Evolutionary conservation across 2,329 filamentous ascomycete genomes (phyloP), one percentile per base, ranked within the genome.

Genomic region (Nemania serpens): DNA sequence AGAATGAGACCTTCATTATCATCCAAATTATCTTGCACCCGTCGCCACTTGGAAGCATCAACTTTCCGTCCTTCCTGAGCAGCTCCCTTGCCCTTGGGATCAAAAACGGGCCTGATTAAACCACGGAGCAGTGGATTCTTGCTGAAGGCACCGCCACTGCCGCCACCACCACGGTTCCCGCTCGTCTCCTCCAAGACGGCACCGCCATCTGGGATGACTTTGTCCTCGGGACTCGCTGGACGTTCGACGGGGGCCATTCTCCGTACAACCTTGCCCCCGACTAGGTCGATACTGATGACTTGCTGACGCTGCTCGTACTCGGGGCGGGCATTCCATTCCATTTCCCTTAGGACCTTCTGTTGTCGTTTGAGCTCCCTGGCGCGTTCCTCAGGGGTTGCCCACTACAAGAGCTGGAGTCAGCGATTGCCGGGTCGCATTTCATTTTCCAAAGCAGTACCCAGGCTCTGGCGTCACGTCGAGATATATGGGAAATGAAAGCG

Each of bases 221-320:
- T 76, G 4, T 79, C 78, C 7, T 80, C 79, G 0, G 87, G 87
- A 6, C 81, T 84, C 3, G 77, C 77, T 3, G 84, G 85, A 48
- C 83, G 78, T 63, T 89, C 87, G 18, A 84, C 75, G 4, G 87
- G 83, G 15, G 84, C 85, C 84, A 91, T 91, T 68, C 85, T 85
- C 61, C 84, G 86, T 4, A 95, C 87, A 2, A 96, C 86, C 69
- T 89, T 93, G 17, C 89, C 88, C 0, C 88, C 89, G 9, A 88
- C 87, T 0, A 97, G 78, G 73, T 97, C 92, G 62, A 97, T 90
- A 71, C 90, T 94, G 66, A 96, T 84, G 1, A 97, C 89, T 62
- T 95, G 88, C 68, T 84, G 86, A 60, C 91, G 84, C 82, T 94
- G 96, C 78, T 97, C 93, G 75, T 93, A 97, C 64, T 96, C 93